These are phyloP conservation scores for Mortierella antarctica DNA, from an alignment of 192 early-diverging fungal species.

Conservation along the genomic window DNA sequence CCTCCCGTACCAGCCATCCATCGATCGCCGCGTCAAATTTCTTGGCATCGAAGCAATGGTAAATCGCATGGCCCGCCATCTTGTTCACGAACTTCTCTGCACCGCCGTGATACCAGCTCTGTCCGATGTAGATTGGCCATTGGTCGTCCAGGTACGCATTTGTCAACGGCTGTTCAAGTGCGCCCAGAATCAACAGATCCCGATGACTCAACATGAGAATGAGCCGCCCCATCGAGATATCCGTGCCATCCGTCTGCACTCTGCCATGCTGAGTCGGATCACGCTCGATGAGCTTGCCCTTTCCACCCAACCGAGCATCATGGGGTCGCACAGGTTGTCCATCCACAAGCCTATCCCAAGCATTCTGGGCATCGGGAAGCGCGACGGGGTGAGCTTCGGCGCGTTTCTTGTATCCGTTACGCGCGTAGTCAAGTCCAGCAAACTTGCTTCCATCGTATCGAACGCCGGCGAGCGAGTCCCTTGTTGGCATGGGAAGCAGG, in stretches of 20 bases:
- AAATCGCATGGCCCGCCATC: constrained; percentile 26
- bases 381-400: constrained; percentile 24
- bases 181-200: constrained; percentile 31
- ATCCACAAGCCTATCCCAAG: constrained; percentile 9
- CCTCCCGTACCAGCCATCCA: constrained; percentile 39
- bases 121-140: constrained; percentile 46
- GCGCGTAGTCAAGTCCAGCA: constrained; percentile 40
- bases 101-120: constrained; percentile 45
- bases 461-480: not conserved
- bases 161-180: constrained; percentile 36
- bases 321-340: constrained; percentile 2
- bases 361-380: constrained; percentile 6
- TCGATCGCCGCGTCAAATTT: constrained; percentile 48
- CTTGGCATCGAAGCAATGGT: constrained; percentile 49
- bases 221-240: constrained; percentile 31
- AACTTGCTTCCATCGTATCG: constrained; percentile 34
- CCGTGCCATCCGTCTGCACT: not conserved
- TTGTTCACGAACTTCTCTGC: constrained; percentile 40
- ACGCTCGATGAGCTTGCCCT: constrained; percentile 32
- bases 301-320: constrained; percentile 37
- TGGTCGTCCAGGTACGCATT: constrained; percentile 21
- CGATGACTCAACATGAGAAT: constrained; percentile 50
- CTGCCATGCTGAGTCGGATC: not conserved
- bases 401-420: not conserved
- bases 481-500: constrained; percentile 34